phyloP scores from a whole-genome alignment of 2,329 filamentous ascomycete genomes.

The Microdochium nivale region DNA sequence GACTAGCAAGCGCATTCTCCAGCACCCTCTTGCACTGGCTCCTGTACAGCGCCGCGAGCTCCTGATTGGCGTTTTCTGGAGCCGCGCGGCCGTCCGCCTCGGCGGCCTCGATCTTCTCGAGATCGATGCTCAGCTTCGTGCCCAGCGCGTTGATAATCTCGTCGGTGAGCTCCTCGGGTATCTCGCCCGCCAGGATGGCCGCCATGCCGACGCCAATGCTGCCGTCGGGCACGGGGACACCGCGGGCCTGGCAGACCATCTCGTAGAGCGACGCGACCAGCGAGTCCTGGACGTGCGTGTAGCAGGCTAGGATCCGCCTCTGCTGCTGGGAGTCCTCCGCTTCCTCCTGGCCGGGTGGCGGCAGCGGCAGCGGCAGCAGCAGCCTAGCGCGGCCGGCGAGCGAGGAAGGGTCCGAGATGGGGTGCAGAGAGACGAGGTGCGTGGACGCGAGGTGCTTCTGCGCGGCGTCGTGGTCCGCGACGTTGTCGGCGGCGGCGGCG shows the following conservation, averaged over 20 bases:
- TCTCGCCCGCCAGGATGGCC: conserved; percentile 33
- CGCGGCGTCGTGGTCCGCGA: too few relatives aligned
- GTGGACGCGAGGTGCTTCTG: conserved; percentile 10
- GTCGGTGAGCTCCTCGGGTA: conserved; percentile 28
- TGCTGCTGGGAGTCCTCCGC: conserved; percentile 17
- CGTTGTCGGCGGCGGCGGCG: too few relatives aligned
- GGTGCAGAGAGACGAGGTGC: conserved; percentile 40
- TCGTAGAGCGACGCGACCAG: conserved; percentile 42
- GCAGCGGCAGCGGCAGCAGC: too few relatives aligned
- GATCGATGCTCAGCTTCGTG: conserved; percentile 27
- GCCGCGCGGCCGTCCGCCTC: conserved; percentile 22
- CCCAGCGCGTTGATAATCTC: conserved; percentile 24
- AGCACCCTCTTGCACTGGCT: conserved; percentile 38
- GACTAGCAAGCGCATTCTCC: conserved; percentile 25
- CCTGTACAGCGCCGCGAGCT: conserved; percentile 39
- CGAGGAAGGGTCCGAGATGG: conserved; percentile 37
- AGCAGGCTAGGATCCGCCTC: conserved; percentile 23
- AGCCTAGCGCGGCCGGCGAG: conserved; percentile 32
- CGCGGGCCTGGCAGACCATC: conserved; percentile 10
- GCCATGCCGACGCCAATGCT: conserved; percentile 13
- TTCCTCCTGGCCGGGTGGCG: too few relatives aligned
- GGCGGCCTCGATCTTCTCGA: conserved; percentile 36
- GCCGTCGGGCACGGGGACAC: conserved; percentile 3
- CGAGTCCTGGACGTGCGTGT: conserved; percentile 42
- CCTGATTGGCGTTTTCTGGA: conserved; percentile 32